Conservation (phyloP, 192 early-diverging fungal genomes). For the Backusella mclennaniae region DNA sequence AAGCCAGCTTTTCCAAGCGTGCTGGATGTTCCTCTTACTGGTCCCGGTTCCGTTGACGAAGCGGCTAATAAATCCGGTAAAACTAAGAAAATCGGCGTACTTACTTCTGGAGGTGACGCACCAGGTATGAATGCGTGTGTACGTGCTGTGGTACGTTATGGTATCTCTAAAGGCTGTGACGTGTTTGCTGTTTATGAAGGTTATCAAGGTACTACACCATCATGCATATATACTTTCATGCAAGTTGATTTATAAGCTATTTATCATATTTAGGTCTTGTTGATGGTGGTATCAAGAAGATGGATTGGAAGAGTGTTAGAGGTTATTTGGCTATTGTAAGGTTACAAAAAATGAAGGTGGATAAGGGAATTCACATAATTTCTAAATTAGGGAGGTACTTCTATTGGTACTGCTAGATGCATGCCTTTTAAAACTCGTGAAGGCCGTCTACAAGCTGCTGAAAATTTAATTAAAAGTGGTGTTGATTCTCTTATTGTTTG, state of each 20-base stretch:
- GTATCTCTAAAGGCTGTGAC: constrained; percentile 75
- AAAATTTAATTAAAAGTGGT: constrained; percentile 86
- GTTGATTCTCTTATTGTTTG: constrained; percentile 94
- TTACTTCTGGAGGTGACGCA: constrained; percentile 92
- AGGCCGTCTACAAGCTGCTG: constrained; percentile 82
- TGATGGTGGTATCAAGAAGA: constrained; percentile 85
- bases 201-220: constrained; percentile 67
- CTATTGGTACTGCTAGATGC: constrained; percentile 93
- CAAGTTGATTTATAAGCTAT: neutral
- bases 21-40: neutral
- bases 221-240: neutral
- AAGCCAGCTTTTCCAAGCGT: constrained; percentile 30
- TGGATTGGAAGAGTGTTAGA: constrained; percentile 88
- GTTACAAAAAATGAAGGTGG: neutral
- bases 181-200: constrained; percentile 96
- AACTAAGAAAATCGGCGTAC: constrained; percentile 73
- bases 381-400: constrained; percentile 74
- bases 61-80: constrained; percentile 3
- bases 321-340: constrained; percentile 72
- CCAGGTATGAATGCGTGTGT: constrained; percentile 99
- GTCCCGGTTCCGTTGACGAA: neutral
- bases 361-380: neutral
- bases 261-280: constrained; percentile 69
- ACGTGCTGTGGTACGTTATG: constrained; percentile 83
- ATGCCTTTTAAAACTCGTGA: constrained; percentile 79